Base-by-base conservation (phyloP, 805 yeast species). In the Ogataea ganodermae region DNA sequence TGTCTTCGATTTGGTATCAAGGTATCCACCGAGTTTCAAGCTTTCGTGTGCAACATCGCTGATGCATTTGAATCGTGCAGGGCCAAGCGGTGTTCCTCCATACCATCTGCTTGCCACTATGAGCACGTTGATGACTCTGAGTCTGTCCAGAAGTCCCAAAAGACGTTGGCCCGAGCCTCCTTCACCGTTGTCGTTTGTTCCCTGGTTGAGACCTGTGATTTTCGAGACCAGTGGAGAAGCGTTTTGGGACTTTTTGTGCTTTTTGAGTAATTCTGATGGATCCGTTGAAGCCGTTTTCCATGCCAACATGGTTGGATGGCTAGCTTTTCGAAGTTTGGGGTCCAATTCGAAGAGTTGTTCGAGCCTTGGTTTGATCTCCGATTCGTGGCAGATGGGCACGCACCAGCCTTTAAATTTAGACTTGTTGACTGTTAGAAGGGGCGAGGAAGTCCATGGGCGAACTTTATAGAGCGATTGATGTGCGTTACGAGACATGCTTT, bases 31-130 rank as follows among this genome's bases (percentile, higher is more conserved):
- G 6, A 56, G 59, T 41, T 65, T 63, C 33, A 83, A 57, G 32
- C 83, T 78, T 47, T 80, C 82, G 13, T 70, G 67, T 0, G 82
- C 84, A 12, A 76, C 78, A 21, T 75, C 72, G 40, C 80, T 74
- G 4, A 88, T 86, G 55, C 81, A 83, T 49, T 87, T 72, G 58
- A 87, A 88, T 45, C 96, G 65, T 20, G 80, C 74, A 4, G 88
- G 74, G 0, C 96, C 96, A 33, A 88, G 60, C 3, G 86, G 87
- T 0, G 74, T 73, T 0, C 96, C 95, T 1, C 92, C 92, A 59
- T 84, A 85, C 96, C 95, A 87, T 50, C 96, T 62, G 0, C 87
- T 78, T 0, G 85, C 94, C 22, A 87, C 81, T 1, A 87, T 75
- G 14, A 87, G 57, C 0, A 81, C 76, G 59, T 85, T 83, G 3